phyloP scores from a whole-genome alignment of 2,329 filamentous ascomycete species.

The Clonostachys rhizophaga region DNA sequence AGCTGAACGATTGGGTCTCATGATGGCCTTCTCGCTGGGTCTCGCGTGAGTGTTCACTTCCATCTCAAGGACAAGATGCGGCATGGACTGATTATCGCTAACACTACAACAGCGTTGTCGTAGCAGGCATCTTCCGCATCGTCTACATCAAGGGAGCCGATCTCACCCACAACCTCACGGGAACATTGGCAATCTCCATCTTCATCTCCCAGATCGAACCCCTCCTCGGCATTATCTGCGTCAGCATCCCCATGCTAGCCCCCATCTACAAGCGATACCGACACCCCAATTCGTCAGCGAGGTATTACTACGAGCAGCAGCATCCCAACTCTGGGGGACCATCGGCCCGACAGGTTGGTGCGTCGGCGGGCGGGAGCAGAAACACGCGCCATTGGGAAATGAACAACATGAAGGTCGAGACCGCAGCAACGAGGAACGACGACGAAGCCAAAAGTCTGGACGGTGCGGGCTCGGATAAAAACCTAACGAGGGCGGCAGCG shows the following conservation, averaged over 20 bases:
- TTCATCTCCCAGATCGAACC: slow-evolving; percentile 6
- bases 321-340: neutral
- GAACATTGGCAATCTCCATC: slow-evolving; percentile 1
- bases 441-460: neutral
- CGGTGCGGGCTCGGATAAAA: neutral
- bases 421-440: neutral
- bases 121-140: slow-evolving; percentile 6
- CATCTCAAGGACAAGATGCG: neutral
- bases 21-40: slow-evolving; percentile 11
- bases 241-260: slow-evolving; percentile 8
- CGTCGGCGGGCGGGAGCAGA: neutral
- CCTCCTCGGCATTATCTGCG: slow-evolving; percentile 6
- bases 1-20: slow-evolving; percentile 15
- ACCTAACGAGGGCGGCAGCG: neutral
- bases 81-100: neutral
- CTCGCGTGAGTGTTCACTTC: slow-evolving; percentile 7
- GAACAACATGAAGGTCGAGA: neutral
- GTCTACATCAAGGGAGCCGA: slow-evolving; percentile 6
- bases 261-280: slow-evolving; percentile 6
- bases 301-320: neutral
- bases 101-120: neutral
- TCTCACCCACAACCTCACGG: slow-evolving; percentile 5
- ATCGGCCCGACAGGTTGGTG: neutral
- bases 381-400: neutral
- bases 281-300: neutral